A percentile compares a stretch with the other conserved stretches of the same genome.
These are phyloP conservation scores for Arabidopsis hybrid DNA, from an alignment of 441 rosid species.

Conservation along the genomic window DNA sequence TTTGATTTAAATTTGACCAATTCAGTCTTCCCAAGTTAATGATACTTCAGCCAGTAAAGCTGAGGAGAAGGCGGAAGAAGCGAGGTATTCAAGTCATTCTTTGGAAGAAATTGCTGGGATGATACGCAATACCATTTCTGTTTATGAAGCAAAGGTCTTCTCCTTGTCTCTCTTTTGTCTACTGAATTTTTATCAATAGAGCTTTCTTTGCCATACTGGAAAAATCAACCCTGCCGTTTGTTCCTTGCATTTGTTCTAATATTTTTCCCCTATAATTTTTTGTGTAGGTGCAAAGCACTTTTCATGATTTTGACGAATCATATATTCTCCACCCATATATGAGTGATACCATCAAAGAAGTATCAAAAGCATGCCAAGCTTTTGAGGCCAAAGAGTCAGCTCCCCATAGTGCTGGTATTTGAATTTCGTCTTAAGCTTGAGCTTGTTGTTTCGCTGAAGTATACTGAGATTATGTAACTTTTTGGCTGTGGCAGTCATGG, in stretches of 20 bases:
- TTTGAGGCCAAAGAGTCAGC: conserved; percentile 91
- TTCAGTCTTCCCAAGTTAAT: conserved; percentile 90
- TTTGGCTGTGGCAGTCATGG: conserved; percentile 59
- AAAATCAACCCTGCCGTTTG: conserved; percentile 4
- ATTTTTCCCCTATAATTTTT: conserved; percentile 33
- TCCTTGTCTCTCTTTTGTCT: conserved; percentile 1
- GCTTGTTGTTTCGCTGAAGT: conserved; percentile 33
- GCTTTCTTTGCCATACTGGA: conserved; percentile 13
- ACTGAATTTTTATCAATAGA: conserved; percentile 14
- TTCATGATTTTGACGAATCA: conserved; percentile 82
- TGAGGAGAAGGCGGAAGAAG: conserved; percentile 83
- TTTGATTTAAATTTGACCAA: conserved; percentile 30
- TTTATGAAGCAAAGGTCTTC: conserved; percentile 86
- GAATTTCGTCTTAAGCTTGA: conserved; percentile 38
- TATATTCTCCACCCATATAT: conserved; percentile 73
- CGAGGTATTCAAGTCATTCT: conserved; percentile 84
- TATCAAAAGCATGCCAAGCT: conserved; percentile 89
- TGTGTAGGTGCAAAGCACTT: conserved; percentile 77
- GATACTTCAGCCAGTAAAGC: conserved; percentile 64
- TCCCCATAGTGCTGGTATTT: conserved; percentile 78
- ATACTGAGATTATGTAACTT: conserved; percentile 43
- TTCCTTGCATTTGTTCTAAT: conserved; percentile 25
- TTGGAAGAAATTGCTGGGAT: conserved; percentile 94
- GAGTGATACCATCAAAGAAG: conserved; percentile 84
- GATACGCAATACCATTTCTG: conserved; percentile 82